phyloP scores from a whole-genome alignment of 2,329 filamentous ascomycete genomes.

The Microcyclospora tardicrescens region DNA sequence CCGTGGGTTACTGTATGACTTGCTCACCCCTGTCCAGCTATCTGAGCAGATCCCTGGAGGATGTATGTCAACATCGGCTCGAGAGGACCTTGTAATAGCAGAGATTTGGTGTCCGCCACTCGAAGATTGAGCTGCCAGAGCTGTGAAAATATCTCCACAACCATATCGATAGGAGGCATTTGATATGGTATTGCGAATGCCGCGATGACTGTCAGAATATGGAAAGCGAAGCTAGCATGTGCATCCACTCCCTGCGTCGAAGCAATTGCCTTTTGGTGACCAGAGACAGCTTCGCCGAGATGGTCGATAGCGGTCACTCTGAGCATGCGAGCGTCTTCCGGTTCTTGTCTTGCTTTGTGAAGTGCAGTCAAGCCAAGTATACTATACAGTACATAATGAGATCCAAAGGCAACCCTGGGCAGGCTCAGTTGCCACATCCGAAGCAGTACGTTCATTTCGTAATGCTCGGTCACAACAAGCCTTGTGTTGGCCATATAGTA shows the following conservation, averaged over 20 bases:
- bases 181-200: conserved; percentile 16
- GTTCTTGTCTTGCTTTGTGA: conserved; percentile 16
- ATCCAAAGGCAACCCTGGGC: conserved; percentile 15
- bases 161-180: conserved; percentile 17
- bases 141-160: conserved; percentile 17
- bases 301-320: conserved; percentile 18
- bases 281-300: conserved; percentile 17
- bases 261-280: conserved; percentile 12
- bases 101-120: conserved; percentile 15
- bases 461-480: conserved; percentile 13
- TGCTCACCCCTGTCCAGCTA: conserved; percentile 1
- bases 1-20: neutral
- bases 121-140: conserved; percentile 16
- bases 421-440: conserved; percentile 17
- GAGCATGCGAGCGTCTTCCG: conserved; percentile 10
- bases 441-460: conserved; percentile 8
- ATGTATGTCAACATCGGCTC: conserved; percentile 16
- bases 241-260: conserved; percentile 14
- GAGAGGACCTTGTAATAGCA: conserved; percentile 18
- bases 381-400: conserved; percentile 18
- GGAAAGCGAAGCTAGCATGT: conserved; percentile 17
- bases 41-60: conserved; percentile 1
- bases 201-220: conserved; percentile 18
- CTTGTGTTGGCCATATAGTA: conserved; percentile 15
- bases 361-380: conserved; percentile 19